A percentile compares a stretch with the other conserved stretches of the same genome.
These are phyloP conservation scores for Arthromyces matolae DNA, from an alignment of 768 basidiomycete species.

Conservation along the genomic window DNA sequence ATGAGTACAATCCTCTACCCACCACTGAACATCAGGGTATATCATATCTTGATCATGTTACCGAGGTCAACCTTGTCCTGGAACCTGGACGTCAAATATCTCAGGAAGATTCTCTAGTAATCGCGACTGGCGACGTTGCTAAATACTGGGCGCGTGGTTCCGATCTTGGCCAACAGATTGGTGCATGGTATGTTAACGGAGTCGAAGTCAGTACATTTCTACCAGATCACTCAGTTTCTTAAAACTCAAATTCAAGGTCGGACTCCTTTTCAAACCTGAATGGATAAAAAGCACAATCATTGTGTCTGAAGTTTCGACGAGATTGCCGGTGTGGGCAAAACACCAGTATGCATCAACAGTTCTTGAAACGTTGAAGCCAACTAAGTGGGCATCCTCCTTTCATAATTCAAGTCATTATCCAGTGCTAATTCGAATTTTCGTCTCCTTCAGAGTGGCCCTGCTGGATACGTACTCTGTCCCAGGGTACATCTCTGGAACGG, in stretches of 20 bases:
- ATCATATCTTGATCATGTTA: constrained; percentile 16
- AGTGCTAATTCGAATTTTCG: no score
- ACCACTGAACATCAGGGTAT: no score
- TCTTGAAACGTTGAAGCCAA: constrained; percentile 41
- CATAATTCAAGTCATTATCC: no score
- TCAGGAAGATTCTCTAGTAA: constrained; percentile 29
- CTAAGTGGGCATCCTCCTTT: constrained; percentile 34
- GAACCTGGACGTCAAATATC: constrained; percentile 36
- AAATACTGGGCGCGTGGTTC: constrained; percentile 50
- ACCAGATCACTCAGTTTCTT: no score
- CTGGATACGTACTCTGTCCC: constrained; percentile 52
- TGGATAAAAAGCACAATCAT: constrained; percentile 47
- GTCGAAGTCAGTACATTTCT: constrained; percentile 45
- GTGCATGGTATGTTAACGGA: constrained; percentile 40
- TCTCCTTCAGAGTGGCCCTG: constrained; percentile 38
- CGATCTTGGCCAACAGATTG: constrained; percentile 48
- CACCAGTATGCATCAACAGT: constrained; percentile 42
- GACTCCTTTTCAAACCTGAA: constrained; percentile 44
- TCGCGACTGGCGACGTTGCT: constrained; percentile 46
- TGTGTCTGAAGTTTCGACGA: constrained; percentile 48
- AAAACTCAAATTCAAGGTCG: no score
- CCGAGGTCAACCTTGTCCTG: constrained; percentile 33
- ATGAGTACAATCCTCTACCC: constrained; percentile 48
- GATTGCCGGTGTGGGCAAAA: constrained; percentile 50
- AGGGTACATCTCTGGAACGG: constrained; percentile 39